Conservation (phyloP, 305 asterid genomes). For the Caryopteris hybrid region DNA sequence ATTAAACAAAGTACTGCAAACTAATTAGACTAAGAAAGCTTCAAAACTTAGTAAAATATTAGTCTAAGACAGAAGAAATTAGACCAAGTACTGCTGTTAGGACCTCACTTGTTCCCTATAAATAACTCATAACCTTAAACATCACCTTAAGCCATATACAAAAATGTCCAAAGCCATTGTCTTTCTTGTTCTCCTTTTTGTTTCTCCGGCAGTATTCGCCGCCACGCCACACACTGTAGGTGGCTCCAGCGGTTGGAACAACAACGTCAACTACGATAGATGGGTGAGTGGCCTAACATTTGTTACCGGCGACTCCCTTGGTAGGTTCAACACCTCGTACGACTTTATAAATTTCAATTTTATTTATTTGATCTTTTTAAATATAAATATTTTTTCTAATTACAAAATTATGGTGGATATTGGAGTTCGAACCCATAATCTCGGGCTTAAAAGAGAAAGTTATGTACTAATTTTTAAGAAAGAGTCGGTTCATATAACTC, state of each 20-base stretch:
- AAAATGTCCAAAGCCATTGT: conserved; percentile 23
- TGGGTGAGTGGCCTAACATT: conserved; percentile 29
- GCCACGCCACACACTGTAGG: conserved; percentile 27
- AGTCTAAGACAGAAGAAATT: background rate
- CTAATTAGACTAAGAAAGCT: background rate
- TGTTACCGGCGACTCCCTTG: conserved; percentile 20
- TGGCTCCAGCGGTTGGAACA: too few relatives aligned
- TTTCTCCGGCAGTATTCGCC: conserved; percentile 36
- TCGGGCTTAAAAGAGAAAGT: too few relatives aligned
- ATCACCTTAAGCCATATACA: background rate
- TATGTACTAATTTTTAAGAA: too few relatives aligned
- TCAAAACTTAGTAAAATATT: background rate
- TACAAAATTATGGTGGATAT: too few relatives aligned
- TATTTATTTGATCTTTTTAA: too few relatives aligned
- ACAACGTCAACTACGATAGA: conserved; percentile 4
- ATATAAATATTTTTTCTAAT: too few relatives aligned
- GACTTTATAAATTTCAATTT: too few relatives aligned
- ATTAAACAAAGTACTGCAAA: background rate
- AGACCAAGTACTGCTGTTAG: background rate
- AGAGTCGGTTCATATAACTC: too few relatives aligned
- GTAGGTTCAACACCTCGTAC: too few relatives aligned
- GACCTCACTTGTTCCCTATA: background rate
- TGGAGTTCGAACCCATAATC: too few relatives aligned
- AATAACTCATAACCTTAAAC: background rate
- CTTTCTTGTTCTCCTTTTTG: conserved; percentile 19